Evolutionary conservation across 2,329 filamentous ascomycete species (phyloP).

Genomic region (Fusarium subglutinans): DNA sequence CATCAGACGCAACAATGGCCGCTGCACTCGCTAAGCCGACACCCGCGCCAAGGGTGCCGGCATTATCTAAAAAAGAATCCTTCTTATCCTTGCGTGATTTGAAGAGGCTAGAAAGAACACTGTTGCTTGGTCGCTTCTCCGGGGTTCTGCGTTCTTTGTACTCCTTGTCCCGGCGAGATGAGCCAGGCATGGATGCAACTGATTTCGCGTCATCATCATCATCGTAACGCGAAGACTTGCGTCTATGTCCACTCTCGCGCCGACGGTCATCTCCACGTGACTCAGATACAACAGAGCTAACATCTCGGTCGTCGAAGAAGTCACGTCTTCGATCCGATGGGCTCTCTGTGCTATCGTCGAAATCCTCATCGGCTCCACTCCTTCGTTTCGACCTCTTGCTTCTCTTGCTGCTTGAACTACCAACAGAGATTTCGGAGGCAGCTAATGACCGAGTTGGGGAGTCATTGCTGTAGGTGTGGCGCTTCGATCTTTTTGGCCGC

Average conservation of each 20-base stretch:
- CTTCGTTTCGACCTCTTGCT: slow-evolving; percentile 53
- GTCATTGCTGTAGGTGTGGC: slow-evolving; percentile 43
- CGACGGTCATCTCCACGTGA: slow-evolving; percentile 47
- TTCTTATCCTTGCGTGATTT: slow-evolving; percentile 55
- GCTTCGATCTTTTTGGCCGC: slow-evolving; percentile 51
- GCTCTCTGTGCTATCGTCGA: slow-evolving; percentile 47
- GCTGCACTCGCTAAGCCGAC: slow-evolving; percentile 68
- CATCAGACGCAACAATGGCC: slow-evolving; percentile 52
- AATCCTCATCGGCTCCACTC: slow-evolving; percentile 50
- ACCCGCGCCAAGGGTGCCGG: slow-evolving; percentile 76
- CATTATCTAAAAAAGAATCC: slow-evolving; percentile 77
- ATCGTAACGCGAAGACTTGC: slow-evolving; percentile 51
- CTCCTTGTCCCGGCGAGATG: slow-evolving; percentile 48
- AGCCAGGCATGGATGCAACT: slow-evolving; percentile 50
- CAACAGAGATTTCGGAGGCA: slow-evolving; percentile 51
- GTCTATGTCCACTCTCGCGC: slow-evolving; percentile 47
- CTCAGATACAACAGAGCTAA: slow-evolving; percentile 61
- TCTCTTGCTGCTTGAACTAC: slow-evolving; percentile 51
- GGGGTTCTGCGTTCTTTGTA: slow-evolving; percentile 42
- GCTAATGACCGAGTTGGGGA: slow-evolving; percentile 47
- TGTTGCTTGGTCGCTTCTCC: slow-evolving; percentile 53
- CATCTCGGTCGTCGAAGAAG: slow-evolving; percentile 57
- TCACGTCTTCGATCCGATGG: slow-evolving; percentile 52
- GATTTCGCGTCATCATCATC: slow-evolving; percentile 61
- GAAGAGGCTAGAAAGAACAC: slow-evolving; percentile 61